Base-by-base conservation (phyloP, 805 yeast species). In the Millerozyma miso region DNA sequence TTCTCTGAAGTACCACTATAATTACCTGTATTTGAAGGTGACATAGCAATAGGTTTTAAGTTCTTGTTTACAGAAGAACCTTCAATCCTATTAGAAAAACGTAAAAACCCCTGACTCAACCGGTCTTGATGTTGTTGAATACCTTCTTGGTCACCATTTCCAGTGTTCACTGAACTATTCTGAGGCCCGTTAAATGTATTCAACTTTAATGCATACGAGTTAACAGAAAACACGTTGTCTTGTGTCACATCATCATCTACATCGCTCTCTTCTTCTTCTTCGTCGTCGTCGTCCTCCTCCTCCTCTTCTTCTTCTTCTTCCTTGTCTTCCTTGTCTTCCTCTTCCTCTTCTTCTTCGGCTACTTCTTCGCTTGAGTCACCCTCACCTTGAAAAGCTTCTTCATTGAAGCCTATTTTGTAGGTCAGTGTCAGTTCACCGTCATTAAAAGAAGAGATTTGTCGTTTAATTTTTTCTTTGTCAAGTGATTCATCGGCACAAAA, bases 181-280 rank as follows among this genome's bases (percentile, higher is more conserved):
- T 45, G 53, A 6, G 54, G 45, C 23, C 55, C 61, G 14, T 49
- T 44, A 4, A 48, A 44, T 2, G 58, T 59, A 44, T 63, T 61
- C 19, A 63, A 45, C 42, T 53, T 58, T 35, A 63, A 52, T 0
- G 67, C 64, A 2, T 64, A 53, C 3, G 59, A 55, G 40, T 43
- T 45, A 31, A 49, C 44, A 35, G 51, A 37, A 20, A 20, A 17
- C 33, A 40, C 61, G 35, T 69, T 75, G 40, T 73, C 77, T 35
- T 56, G 69, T 19, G 67, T 69, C 48, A 67, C 58, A 40, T 68
- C 67, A 19, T 59, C 65, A 37, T 46, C 53, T 12, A 44, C 55
- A 6, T 48, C 45, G 2, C 42, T 49, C 20, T 38, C 47, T 16
- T 39, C 44, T 16, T 39, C 47, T 14, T 38, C 43, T 34, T 46